Percentiles rank a stretch among this genome's conserved stretches.
Conservation (phyloP, 140 eudicot genomes). For the Eryngium alpinum region DNA sequence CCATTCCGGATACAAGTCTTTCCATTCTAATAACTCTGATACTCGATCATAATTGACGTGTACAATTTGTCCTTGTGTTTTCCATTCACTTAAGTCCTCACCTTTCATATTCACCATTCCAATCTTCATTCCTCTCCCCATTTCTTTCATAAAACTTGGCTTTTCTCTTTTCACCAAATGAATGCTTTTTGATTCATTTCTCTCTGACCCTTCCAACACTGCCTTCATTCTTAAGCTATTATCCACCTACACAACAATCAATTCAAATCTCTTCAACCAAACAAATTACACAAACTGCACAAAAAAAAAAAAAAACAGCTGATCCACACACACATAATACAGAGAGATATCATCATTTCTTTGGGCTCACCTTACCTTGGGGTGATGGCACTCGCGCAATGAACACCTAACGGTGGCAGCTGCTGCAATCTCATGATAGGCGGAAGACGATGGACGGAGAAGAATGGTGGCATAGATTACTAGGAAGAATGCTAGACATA, state of each 20-base stretch:
- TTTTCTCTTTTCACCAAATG: constrained; percentile 42
- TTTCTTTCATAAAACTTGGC: constrained; percentile 61
- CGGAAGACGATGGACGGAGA: constrained; percentile 48
- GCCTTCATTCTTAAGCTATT: constrained; percentile 54
- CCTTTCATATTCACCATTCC: constrained; percentile 77
- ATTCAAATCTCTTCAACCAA: not conserved
- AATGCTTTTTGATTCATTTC: constrained; percentile 12
- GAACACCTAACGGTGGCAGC: constrained; percentile 53
- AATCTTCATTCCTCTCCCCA: constrained; percentile 30
- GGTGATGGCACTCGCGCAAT: constrained; percentile 61
- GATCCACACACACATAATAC: not conserved
- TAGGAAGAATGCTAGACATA: constrained; percentile 54
- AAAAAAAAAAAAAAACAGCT: not conserved
- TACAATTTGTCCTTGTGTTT: constrained; percentile 33
- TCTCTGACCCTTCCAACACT: constrained; percentile 33
- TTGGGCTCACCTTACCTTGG: constrained; percentile 89
- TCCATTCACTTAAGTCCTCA: constrained; percentile 75
- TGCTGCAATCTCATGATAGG: constrained; percentile 41
- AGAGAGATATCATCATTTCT: not conserved
- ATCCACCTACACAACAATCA: constrained; percentile 31
- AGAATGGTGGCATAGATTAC: constrained; percentile 58
- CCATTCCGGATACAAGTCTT: constrained; percentile 77
- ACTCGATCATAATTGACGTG: constrained; percentile 46
- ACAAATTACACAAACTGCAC: constrained; percentile 2
- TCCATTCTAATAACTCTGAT: constrained; percentile 61